Base-by-base conservation (phyloP, 306 rosid species). In the Vachellia pachyceras region DNA sequence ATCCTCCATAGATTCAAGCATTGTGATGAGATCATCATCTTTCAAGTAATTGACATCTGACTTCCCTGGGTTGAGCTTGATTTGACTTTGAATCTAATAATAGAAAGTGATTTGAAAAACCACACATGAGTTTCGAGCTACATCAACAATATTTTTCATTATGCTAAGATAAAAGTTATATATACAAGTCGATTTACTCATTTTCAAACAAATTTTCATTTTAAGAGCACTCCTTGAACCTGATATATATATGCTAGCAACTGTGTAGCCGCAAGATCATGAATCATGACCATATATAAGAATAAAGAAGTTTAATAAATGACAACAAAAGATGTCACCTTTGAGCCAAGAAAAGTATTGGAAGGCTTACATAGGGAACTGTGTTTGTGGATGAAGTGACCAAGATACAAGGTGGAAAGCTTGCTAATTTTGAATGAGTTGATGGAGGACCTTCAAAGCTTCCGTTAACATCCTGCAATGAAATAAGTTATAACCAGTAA, bases 1-100 rank as follows among this genome's bases (percentile, higher is more conserved):
- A 1, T 82, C 82, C 61, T 78, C 79, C 15, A 83, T 10, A 61
- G 68, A 61, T 61, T 61, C n/a, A 10, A 61, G 39, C 3, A 61
- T 0, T 2, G 4, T 61, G 6, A 61, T 25, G 40, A n/a, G 63
- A 75, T 40, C 17, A 41, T 14, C 69, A 1, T 37, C 69, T 4
- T 50, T 29, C n/a, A 63, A 29, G 69, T 63, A 25, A 5, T 15
- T 6, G 17, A 36, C 23, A 36, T 36, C 10, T 15, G 58, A 17
- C 23, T 52, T n/a, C 10, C 23, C 6, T 52, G 7, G 3, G 58
- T 52, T 52, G 5, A 45, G 12, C 15, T 45, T 12, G 10, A 18
- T 52, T 52, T 52, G 23, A 52, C 10, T 5, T 52, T 52, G 58
- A 52, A 52, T 18, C 58, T 18, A 52, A 5, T 52, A 52, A 52